These are phyloP conservation scores for Schrenkiella parvula DNA, from an alignment of 345 rosid species.

Conservation along the genomic window DNA sequence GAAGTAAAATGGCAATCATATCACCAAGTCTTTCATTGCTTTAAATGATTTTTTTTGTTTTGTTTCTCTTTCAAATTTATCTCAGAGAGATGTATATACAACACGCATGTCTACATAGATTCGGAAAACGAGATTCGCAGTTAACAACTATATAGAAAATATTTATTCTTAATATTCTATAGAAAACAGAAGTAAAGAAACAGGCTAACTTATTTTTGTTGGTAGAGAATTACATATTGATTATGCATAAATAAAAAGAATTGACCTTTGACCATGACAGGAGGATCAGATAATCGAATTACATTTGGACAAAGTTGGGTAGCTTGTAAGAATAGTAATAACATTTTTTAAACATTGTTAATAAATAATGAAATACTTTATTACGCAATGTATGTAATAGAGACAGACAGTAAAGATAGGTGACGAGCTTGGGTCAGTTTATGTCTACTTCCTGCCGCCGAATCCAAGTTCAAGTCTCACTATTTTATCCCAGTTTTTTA, in stretches of 20 bases:
- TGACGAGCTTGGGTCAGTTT: slow-evolving; percentile 31
- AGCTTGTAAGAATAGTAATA: slow-evolving; percentile 23
- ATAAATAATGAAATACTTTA: background rate
- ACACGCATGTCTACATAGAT: slow-evolving; percentile 10
- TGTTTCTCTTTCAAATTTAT: background rate
- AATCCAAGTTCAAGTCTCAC: slow-evolving; percentile 19
- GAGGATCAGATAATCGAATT: background rate
- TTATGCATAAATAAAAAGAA: background rate
- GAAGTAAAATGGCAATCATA: slow-evolving; percentile 31
- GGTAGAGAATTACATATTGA: background rate
- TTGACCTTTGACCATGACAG: slow-evolving; percentile 6
- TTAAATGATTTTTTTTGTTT: background rate
- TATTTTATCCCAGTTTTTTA: background rate
- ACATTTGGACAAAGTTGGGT: background rate
- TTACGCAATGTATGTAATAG: slow-evolving; percentile 30
- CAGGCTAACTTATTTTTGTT: background rate
- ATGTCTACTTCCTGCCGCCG: slow-evolving; percentile 36
- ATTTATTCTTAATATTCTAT: too few species aligned
- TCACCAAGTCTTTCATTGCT: slow-evolving; percentile 33
- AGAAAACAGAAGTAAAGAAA: background rate
- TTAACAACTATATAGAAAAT: background rate
- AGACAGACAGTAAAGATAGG: slow-evolving; percentile 25
- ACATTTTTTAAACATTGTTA: background rate
- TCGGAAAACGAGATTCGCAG: slow-evolving; percentile 5
- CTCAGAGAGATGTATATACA: background rate